Conservation (phyloP, 768 basidiomycete genomes). For the Suillus plorans region DNA sequence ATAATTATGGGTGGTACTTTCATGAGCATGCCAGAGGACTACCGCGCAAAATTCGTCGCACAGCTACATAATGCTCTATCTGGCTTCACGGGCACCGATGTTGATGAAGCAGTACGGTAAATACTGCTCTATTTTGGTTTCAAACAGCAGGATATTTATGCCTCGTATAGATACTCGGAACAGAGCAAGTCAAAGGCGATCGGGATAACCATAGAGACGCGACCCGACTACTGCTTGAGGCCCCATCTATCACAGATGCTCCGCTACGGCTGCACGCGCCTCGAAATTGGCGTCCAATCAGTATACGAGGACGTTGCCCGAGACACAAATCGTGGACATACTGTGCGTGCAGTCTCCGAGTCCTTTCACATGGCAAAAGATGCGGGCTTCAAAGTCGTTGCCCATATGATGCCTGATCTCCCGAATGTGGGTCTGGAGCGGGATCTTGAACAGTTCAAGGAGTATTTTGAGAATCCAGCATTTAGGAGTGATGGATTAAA, state of each 20-base stretch:
- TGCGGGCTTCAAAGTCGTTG: conserved; percentile 99
- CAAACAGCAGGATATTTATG: background rate
- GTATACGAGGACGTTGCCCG: conserved; percentile 99
- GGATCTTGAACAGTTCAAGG: conserved; percentile 98
- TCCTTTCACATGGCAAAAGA: conserved; percentile 98
- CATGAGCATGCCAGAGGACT: conserved; percentile 99
- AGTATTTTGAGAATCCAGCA: conserved; percentile 98
- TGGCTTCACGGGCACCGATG: conserved; percentile 88
- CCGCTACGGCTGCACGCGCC: conserved; percentile 95
- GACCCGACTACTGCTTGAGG: conserved; percentile 96
- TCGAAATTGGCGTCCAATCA: conserved; percentile 98
- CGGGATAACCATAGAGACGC: conserved; percentile 97
- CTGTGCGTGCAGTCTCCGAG: conserved; percentile 94
- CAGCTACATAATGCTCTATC: conserved; percentile 96
- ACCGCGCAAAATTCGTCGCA: conserved; percentile 89
- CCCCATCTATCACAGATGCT: conserved; percentile 99
- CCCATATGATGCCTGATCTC: conserved; percentile 99
- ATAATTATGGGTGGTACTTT: conserved; percentile 99
- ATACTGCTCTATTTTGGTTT: conserved; percentile 5
- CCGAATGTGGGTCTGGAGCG: conserved; percentile 97
- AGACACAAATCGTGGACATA: conserved; percentile 98
- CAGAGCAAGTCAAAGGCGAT: conserved; percentile 98
- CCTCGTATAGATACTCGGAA: conserved; percentile 76
- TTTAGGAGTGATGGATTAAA: conserved; percentile 97
- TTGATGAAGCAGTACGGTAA: conserved; percentile 93